phyloP scores from a whole-genome alignment of 2,329 filamentous ascomycete genomes.

The Calonectria pseudoturangicola region DNA sequence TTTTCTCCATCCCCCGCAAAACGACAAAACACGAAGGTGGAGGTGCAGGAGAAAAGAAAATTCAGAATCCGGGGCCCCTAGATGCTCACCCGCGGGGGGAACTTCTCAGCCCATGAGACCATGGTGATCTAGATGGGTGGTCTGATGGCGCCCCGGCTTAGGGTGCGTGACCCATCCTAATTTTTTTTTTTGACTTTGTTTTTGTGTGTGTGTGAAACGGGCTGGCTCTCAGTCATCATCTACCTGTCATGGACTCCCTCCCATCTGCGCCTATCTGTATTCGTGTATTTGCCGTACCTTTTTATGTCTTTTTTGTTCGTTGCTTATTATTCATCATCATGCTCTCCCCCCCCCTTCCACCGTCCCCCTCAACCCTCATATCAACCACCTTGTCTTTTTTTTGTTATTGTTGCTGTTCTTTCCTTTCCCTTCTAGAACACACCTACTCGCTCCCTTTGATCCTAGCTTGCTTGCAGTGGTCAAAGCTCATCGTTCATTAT shows the following conservation, averaged over 20 bases:
- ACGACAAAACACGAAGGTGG: no score
- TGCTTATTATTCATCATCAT: not conserved
- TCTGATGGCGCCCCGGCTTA: conserved; percentile 14
- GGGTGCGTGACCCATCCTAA: conserved; percentile 15
- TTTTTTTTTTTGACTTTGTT: not conserved
- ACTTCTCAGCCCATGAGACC: conserved; percentile 11
- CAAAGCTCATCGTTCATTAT: not conserved
- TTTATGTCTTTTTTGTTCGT: not conserved
- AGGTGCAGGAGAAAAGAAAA: not conserved
- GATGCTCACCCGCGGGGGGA: conserved; percentile 15
- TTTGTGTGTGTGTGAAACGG: not conserved
- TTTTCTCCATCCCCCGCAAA: conserved; percentile 1
- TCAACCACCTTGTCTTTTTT: not conserved
- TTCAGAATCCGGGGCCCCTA: conserved; percentile 29
- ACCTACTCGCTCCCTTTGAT: not conserved
- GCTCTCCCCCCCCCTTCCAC: not conserved
- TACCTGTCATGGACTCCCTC: conserved; percentile 2
- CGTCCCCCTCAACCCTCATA: not conserved
- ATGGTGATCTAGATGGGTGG: conserved; percentile 16
- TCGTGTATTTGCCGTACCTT: not conserved
- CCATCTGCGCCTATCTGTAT: not conserved
- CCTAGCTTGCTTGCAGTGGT: conserved; percentile 3
- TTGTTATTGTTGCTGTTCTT: not conserved
- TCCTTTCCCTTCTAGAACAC: not conserved
- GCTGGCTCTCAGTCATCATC: conserved; percentile 21